Conservation (phyloP, 805 yeast species). For the Starmerella apis region DNA sequence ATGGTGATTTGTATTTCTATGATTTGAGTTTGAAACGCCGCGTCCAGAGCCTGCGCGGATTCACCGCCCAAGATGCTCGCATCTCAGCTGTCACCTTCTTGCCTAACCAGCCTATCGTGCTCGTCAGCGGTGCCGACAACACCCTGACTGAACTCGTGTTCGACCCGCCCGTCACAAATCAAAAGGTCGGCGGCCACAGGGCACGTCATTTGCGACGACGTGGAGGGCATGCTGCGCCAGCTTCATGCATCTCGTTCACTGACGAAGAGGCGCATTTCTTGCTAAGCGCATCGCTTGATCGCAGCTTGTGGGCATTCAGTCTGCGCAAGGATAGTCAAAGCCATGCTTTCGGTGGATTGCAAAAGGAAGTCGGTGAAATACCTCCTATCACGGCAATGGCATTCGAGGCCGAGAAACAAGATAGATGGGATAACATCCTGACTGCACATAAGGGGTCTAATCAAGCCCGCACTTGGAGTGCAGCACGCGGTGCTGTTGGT, state of each 20-base stretch:
- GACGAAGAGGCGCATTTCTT: conserved; percentile 63
- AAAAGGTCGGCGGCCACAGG: conserved; percentile 49
- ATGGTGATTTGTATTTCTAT: conserved; percentile 78
- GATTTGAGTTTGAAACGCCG: conserved; percentile 65
- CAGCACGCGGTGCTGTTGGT: conserved; percentile 69
- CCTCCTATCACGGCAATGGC: conserved; percentile 66
- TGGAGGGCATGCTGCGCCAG: conserved; percentile 96
- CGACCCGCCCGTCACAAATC: conserved; percentile 72
- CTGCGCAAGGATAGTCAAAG: conserved; percentile 93
- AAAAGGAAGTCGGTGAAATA: conserved; percentile 40
- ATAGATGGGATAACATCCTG: conserved; percentile 87
- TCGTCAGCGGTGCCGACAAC: conserved; percentile 88
- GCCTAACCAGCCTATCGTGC: conserved; percentile 83
- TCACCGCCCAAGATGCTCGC: conserved; percentile 66
- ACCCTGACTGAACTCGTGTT: conserved; percentile 80
- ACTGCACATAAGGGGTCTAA: conserved; percentile 78
- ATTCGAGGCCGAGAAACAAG: conserved; percentile 61
- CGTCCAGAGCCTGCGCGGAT: conserved; percentile 60
- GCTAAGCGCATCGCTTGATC: conserved; percentile 76
- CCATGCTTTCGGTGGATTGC: conserved; percentile 78
- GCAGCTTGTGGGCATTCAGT: conserved; percentile 83
- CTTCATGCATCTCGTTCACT: conserved; percentile 63
- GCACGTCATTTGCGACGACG: conserved; percentile 87
- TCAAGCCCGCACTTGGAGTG: conserved; percentile 86
- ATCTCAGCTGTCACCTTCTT: conserved; percentile 62